These are phyloP conservation scores for Claviceps lovelessii DNA, from an alignment of 2,329 filamentous ascomycete species.

Conservation along the genomic window DNA sequence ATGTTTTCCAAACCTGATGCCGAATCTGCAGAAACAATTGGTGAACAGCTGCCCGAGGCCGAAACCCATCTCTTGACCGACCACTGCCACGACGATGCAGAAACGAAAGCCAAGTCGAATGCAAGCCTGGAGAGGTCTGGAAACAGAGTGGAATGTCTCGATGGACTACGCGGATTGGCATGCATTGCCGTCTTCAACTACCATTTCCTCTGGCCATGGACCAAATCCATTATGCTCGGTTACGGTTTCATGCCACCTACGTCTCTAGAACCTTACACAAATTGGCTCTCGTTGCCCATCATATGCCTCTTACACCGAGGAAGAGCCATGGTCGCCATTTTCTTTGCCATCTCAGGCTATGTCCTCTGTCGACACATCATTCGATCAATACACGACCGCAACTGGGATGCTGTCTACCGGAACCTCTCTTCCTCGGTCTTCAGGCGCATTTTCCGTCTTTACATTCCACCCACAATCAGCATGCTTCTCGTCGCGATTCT, in stretches of 20 bases:
- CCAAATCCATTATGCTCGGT: conserved; percentile 25
- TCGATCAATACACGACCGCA: conserved; percentile 21
- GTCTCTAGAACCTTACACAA: conserved; percentile 20
- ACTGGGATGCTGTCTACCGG: conserved; percentile 21
- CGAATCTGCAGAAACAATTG: not conserved
- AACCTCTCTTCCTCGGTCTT: conserved; percentile 24
- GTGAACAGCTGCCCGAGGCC: not conserved
- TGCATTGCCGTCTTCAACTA: conserved; percentile 29
- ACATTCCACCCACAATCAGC: conserved; percentile 25
- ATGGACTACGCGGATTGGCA: conserved; percentile 27
- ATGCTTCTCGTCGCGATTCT: conserved; percentile 26
- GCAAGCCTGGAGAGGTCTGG: conserved; percentile 4
- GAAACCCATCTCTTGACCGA: not conserved
- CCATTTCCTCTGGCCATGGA: conserved; percentile 28
- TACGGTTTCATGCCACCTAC: conserved; percentile 23
- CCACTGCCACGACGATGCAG: not conserved
- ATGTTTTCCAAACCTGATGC: not conserved
- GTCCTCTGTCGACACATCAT: conserved; percentile 25
- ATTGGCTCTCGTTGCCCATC: conserved; percentile 23
- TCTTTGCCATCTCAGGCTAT: conserved; percentile 30
- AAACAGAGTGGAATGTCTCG: conserved; percentile 25
- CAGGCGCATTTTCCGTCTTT: conserved; percentile 24
- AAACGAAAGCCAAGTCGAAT: not conserved
- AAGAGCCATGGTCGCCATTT: conserved; percentile 27
- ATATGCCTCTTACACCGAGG: conserved; percentile 26